Conservation (phyloP, 345 rosid genomes). For the Lagerstroemia speciosa region DNA sequence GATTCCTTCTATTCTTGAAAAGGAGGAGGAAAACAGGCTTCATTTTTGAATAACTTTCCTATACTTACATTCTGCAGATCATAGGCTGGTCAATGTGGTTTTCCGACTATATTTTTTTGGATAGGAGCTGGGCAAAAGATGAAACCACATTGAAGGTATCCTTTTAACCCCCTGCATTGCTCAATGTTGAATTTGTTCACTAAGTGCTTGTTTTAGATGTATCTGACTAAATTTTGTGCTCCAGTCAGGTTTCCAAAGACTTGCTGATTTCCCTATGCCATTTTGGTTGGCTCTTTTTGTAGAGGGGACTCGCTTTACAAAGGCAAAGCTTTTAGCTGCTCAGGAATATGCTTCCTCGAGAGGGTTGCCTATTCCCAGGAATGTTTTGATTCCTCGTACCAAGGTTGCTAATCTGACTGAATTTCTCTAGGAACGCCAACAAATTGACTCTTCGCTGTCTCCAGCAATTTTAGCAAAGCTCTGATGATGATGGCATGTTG, state of each 20-base stretch:
- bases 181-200: neutral
- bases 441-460: neutral
- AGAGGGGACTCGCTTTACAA: constrained; percentile 95
- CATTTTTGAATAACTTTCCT: neutral
- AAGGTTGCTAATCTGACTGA: constrained; percentile 37
- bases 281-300: constrained; percentile 98
- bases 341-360: constrained; percentile 77
- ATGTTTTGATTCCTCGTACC: constrained; percentile 90
- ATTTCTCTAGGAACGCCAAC: neutral
- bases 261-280: constrained; percentile 74
- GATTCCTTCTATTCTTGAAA: neutral
- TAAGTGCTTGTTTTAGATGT: neutral
- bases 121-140: constrained; percentile 88
- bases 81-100: constrained; percentile 99
- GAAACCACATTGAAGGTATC: constrained; percentile 60
- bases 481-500: neutral
- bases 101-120: constrained; percentile 80
- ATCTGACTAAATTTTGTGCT: constrained; percentile 23
- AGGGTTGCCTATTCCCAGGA: constrained; percentile 80
- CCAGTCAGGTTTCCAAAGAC: constrained; percentile 80
- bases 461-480: neutral
- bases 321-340: constrained; percentile 86
- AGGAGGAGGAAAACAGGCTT: neutral
- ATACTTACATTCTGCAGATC: constrained; percentile 35
- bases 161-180: neutral